These are phyloP conservation scores for Baudoinia panamericana DNA, from an alignment of 495 filamentous ascomycete species.

Conservation along the genomic window DNA sequence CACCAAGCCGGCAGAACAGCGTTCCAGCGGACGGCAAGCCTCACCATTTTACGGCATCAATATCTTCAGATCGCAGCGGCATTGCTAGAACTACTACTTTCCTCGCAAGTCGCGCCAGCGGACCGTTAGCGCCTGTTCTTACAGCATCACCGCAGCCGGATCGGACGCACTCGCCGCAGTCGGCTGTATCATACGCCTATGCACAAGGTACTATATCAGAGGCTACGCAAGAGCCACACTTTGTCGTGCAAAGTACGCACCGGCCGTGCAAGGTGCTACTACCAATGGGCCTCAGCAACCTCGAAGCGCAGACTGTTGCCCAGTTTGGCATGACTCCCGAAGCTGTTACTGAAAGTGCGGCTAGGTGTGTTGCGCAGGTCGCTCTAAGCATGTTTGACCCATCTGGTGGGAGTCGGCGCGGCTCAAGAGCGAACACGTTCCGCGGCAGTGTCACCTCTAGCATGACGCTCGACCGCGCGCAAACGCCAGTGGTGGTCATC, in stretches of 20 bases:
- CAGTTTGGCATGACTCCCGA: conserved; percentile 79
- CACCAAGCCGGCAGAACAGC: conserved; percentile 22
- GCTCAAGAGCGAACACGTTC: conserved; percentile 27
- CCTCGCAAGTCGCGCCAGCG: not conserved
- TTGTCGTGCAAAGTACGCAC: conserved; percentile 5
- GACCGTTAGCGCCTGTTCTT: not conserved
- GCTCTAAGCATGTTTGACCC: conserved; percentile 40
- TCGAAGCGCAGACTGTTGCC: conserved; percentile 73
- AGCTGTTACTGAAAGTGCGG: conserved; percentile 83
- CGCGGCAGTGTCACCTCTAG: conserved; percentile 26
- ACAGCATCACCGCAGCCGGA: conserved; percentile 8
- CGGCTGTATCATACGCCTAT: conserved; percentile 2
- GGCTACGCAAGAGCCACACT: conserved; percentile 2
- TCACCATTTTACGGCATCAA: conserved; percentile 15
- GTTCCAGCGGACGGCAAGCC: conserved; percentile 9
- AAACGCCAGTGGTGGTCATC: conserved; percentile 57
- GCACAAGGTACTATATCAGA: not conserved
- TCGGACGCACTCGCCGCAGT: conserved; percentile 9
- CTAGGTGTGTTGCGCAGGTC: conserved; percentile 73
- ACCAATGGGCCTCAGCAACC: conserved; percentile 72
- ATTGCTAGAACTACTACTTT: conserved; percentile 2
- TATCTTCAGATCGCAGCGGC: conserved; percentile 12
- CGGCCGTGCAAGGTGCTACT: conserved; percentile 58
- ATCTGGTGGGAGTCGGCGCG: conserved; percentile 22
- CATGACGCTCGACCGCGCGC: conserved; percentile 31